Evolutionary conservation across 148 eudicot genomes (phyloP).

Genomic region (Oxyria digyna): DNA sequence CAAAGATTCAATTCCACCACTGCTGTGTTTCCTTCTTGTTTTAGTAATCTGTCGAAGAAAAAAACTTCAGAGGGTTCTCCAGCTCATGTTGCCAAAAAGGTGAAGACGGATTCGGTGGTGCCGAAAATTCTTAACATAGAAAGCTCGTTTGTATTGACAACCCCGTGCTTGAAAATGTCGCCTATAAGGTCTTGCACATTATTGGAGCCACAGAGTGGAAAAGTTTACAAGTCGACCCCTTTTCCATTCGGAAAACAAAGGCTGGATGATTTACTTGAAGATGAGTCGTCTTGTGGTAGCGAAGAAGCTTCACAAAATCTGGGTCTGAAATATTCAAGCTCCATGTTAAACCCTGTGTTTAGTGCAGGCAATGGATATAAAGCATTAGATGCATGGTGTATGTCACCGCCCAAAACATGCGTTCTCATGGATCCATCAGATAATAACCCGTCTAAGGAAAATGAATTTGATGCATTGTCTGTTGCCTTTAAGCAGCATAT

Average conservation of each 20-base stretch:
- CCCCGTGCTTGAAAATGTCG: slow-evolving; percentile 62
- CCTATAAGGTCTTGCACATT: slow-evolving; percentile 49
- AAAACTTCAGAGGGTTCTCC: slow-evolving; percentile 15
- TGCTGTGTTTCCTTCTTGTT: slow-evolving; percentile 16
- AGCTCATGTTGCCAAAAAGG: slow-evolving; percentile 13
- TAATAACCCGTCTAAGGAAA: slow-evolving; percentile 19
- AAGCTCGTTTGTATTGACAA: slow-evolving; percentile 26
- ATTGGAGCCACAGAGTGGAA: slow-evolving; percentile 47
- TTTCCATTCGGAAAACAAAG: slow-evolving; percentile 34
- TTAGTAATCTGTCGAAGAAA: slow-evolving; percentile 11
- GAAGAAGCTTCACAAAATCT: slow-evolving; percentile 28
- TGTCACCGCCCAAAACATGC: slow-evolving; percentile 92
- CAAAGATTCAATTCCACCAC: slow-evolving; percentile 16
- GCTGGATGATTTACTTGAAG: slow-evolving; percentile 23
- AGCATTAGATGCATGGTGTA: slow-evolving; percentile 49
- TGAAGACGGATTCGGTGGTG: slow-evolving; percentile 17
- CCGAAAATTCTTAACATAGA: slow-evolving; percentile 15
- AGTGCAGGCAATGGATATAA: slow-evolving; percentile 24
- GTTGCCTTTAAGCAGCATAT: slow-evolving; percentile 18
- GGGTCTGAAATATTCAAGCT: slow-evolving; percentile 43
- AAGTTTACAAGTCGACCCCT: slow-evolving; percentile 48
- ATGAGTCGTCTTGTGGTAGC: slow-evolving; percentile 41
- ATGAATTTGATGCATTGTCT: slow-evolving; percentile 18
- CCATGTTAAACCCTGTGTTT: slow-evolving; percentile 35
- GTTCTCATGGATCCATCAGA: slow-evolving; percentile 64